These are phyloP conservation scores for Triticum aestivum DNA, from an alignment of 176 grass and related monocot genomes.

Conservation along the genomic window IWGSC_CS_RefSeq_v2.1 NC_057805.1:327126813-327127312, in stretches of 20 bases:
- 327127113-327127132: slow-evolving; percentile 21
- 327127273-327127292: neutral
- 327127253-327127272: neutral
- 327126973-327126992: neutral
- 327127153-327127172: neutral
- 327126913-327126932: neutral
- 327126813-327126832: slow-evolving; percentile 19
- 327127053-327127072: neutral
- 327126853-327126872: neutral
- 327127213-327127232: neutral
- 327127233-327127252: neutral
- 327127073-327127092: neutral
- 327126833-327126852: neutral
- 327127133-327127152: slow-evolving; percentile 17
- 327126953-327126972: slow-evolving; percentile 23
- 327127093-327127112: slow-evolving; percentile 25
- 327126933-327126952: slow-evolving; percentile 12
- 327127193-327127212: neutral
- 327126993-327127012: neutral
- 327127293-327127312: too few species aligned
- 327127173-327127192: slow-evolving; percentile 1
- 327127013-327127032: neutral
- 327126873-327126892: slow-evolving; percentile 14
- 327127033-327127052: neutral
- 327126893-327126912: neutral